These are phyloP conservation scores for Lyophyllum decastes DNA, from an alignment of 768 basidiomycete species.

Conservation along the genomic window DNA sequence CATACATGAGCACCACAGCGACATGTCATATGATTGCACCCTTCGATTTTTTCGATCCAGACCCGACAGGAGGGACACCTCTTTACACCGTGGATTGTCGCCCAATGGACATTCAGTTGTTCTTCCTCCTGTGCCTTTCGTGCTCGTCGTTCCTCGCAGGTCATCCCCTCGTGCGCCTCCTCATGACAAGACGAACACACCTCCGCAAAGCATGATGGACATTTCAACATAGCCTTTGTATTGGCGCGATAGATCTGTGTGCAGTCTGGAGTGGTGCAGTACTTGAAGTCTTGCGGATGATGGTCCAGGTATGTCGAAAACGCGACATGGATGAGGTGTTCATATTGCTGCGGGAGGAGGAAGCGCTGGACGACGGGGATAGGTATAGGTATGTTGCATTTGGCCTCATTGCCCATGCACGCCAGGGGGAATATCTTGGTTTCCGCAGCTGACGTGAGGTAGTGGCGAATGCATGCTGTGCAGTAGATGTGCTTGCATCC, in stretches of 20 bases:
- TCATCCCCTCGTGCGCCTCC: slow-evolving; percentile 52
- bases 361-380: slow-evolving; percentile 53
- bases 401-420: slow-evolving; percentile 63
- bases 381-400: slow-evolving; percentile 55
- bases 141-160: slow-evolving; percentile 40
- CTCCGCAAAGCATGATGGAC: slow-evolving; percentile 51
- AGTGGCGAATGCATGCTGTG: slow-evolving; percentile 47
- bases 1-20: slow-evolving; percentile 54
- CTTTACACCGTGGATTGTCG: slow-evolving; percentile 37
- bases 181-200: slow-evolving; percentile 52
- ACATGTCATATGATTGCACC: slow-evolving; percentile 59
- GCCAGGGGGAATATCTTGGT: slow-evolving; percentile 55
- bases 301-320: slow-evolving; percentile 57
- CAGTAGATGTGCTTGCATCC: slow-evolving; percentile 55
- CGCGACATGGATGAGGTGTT: slow-evolving; percentile 52
- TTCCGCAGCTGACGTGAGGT: slow-evolving; percentile 42
- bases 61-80: slow-evolving; percentile 47
- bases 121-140: slow-evolving; percentile 42
- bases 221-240: slow-evolving; percentile 34
- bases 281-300: slow-evolving; percentile 56
- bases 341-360: slow-evolving; percentile 50
- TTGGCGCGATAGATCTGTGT: slow-evolving; percentile 58
- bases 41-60: slow-evolving; percentile 49
- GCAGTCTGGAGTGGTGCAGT: slow-evolving; percentile 77
- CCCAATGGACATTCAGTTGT: slow-evolving; percentile 41